Conservation (phyloP, 495 filamentous ascomycete species). For the Lasiosphaeria hispida region DNA sequence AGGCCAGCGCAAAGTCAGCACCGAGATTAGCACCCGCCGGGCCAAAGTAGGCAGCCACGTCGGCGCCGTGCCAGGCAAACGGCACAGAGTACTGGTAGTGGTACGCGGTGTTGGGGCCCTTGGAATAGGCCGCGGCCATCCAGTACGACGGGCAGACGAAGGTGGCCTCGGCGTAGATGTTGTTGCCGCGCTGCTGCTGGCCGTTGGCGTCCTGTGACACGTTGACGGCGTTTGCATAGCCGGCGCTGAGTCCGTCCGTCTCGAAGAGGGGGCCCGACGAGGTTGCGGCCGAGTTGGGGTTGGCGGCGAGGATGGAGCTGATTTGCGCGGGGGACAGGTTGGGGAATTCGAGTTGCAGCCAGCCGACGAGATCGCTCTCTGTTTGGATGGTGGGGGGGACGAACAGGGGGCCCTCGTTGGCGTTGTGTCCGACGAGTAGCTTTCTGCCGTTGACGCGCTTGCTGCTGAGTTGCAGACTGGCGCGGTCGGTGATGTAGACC, state of each 20-base stretch:
- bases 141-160: slow-evolving; percentile 64
- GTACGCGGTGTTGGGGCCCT: slow-evolving; percentile 37
- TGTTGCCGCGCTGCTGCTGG: slow-evolving; percentile 42
- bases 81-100: slow-evolving; percentile 64
- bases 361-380: slow-evolving; percentile 44
- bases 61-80: slow-evolving; percentile 55
- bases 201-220: slow-evolving; percentile 27
- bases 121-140: slow-evolving; percentile 56
- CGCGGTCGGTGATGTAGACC: slow-evolving; percentile 50
- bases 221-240: slow-evolving; percentile 22
- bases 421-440: slow-evolving; percentile 54
- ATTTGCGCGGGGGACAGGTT: slow-evolving; percentile 47
- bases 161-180: slow-evolving; percentile 59
- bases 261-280: slow-evolving; percentile 24
- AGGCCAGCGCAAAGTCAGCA: slow-evolving; percentile 30
- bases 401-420: slow-evolving; percentile 47
- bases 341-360: slow-evolving; percentile 47
- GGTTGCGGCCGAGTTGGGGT: slow-evolving; percentile 26
- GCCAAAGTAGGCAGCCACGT: slow-evolving; percentile 53
- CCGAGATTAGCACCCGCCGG: slow-evolving; percentile 24
- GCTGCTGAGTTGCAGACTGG: slow-evolving; percentile 49
- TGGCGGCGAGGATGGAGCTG: slow-evolving; percentile 35
- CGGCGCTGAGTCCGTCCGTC: slow-evolving; percentile 23
- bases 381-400: slow-evolving; percentile 47
- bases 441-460: slow-evolving; percentile 53